Percentiles rank a stretch among this genome's conserved stretches.
Conservation (phyloP, 2,329 filamentous ascomycete genomes). For the Verticillium alfalfae region DNA sequence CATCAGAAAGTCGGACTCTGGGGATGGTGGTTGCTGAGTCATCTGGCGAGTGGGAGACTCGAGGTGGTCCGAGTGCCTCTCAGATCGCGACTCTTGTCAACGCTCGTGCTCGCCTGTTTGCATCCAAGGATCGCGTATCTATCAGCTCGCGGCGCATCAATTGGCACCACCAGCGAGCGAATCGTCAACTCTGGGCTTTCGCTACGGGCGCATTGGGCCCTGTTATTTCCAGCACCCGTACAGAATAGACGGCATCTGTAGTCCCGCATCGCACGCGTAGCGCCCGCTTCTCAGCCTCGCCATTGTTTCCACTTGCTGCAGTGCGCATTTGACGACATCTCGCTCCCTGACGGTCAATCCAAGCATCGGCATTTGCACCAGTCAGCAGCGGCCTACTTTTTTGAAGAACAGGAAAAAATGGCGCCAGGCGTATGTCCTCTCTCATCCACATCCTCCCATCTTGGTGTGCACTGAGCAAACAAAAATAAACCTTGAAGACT, state of each 20-base stretch:
- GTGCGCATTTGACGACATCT: background rate
- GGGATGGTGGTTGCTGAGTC: background rate
- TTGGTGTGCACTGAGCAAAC: no score
- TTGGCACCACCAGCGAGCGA: background rate
- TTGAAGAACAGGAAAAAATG: constrained; percentile 17
- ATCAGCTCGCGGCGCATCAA: background rate
- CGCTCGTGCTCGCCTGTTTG: background rate
- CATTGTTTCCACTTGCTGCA: background rate
- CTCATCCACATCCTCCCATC: background rate
- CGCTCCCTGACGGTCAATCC: background rate
- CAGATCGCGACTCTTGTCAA: background rate
- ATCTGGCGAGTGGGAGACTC: background rate
- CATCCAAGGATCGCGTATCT: background rate
- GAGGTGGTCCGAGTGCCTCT: background rate
- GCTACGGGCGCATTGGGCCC: background rate
- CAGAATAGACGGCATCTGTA: background rate
- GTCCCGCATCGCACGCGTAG: background rate
- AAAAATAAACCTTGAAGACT: background rate
- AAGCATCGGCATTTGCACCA: background rate
- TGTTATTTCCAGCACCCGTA: background rate
- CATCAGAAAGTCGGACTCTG: no score
- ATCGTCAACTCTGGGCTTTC: background rate
- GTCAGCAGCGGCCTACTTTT: background rate
- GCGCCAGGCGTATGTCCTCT: constrained; percentile 29
- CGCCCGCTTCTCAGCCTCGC: background rate